Conservation (phyloP, 345 rosid genomes). For the Limnanthes douglasii region DNA sequence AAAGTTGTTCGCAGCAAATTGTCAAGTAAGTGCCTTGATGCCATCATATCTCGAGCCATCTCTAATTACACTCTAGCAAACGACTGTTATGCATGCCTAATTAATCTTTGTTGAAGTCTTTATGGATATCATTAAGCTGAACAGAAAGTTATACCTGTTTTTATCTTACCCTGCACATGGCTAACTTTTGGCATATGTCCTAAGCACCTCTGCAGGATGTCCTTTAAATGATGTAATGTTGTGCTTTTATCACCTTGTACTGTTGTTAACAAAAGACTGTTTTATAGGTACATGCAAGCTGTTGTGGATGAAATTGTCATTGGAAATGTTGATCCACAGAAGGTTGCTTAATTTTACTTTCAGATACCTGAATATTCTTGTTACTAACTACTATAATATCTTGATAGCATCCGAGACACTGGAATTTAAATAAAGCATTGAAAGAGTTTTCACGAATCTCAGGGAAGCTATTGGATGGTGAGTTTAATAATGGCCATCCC, state of each 20-base stretch:
- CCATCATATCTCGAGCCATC: too few species aligned
- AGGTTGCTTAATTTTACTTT: constrained; percentile 26
- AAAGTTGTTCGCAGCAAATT: constrained; percentile 78
- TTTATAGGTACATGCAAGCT: constrained; percentile 86
- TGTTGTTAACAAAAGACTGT: constrained; percentile 4
- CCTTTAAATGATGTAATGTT: too few species aligned
- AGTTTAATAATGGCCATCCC: constrained; percentile 10
- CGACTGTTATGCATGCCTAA: too few species aligned
- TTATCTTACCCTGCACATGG: constrained; percentile 3
- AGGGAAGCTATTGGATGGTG: constrained; percentile 57
- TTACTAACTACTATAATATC: constrained; percentile 13
- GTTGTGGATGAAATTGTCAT: constrained; percentile 76
- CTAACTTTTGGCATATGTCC: constrained; percentile 5
- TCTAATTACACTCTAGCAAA: too few species aligned
- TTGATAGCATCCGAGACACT: constrained; percentile 62
- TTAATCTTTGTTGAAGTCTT: too few species aligned
- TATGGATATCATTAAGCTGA: background rate
- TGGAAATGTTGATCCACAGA: constrained; percentile 42
- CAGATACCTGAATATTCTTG: constrained; percentile 8
- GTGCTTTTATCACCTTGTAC: too few species aligned
- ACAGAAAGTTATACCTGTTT: background rate
- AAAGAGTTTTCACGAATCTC: constrained; percentile 41
- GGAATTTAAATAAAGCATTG: constrained; percentile 64
- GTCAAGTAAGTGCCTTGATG: constrained; percentile 52
- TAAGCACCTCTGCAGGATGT: too few species aligned